Percentiles rank a stretch among this genome's conserved stretches.
phyloP scores from a whole-genome alignment of 2,329 filamentous ascomycete species.

The Bertia moriformis region DNA sequence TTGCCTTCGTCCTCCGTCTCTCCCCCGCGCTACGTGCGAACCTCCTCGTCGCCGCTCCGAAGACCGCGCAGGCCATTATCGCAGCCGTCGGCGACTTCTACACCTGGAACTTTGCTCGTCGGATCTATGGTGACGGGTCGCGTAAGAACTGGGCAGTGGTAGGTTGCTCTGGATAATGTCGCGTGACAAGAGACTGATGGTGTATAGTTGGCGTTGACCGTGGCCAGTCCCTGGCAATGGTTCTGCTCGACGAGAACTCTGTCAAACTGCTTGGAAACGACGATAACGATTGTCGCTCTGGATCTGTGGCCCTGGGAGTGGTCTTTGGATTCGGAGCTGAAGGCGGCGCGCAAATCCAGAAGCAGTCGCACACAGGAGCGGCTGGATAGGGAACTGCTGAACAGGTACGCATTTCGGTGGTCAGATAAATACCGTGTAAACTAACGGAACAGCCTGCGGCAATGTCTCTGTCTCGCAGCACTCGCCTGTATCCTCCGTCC shows the following conservation, averaged over 20 bases:
- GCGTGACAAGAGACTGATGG: constrained; percentile 4
- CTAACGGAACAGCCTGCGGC: constrained; percentile 6
- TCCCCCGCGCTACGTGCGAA: constrained; percentile 28
- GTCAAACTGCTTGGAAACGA: constrained; percentile 53
- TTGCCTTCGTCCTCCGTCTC: constrained; percentile 26
- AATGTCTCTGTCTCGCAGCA: constrained; percentile 31
- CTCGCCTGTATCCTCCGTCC: constrained; percentile 48
- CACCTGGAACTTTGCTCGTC: constrained; percentile 45
- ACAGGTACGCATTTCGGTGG: too few relatives aligned
- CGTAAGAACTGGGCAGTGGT: constrained; percentile 33
- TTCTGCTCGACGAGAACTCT: constrained; percentile 54
- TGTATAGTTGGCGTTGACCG: constrained; percentile 37
- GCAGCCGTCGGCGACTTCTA: constrained; percentile 46
- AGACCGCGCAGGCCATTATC: constrained; percentile 40
- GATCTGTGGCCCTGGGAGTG: constrained; percentile 46
- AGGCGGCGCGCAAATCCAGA: too few relatives aligned
- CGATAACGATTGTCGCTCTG: constrained; percentile 41
- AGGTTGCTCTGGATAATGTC: constrained; percentile 11
- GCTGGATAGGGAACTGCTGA: too few relatives aligned
- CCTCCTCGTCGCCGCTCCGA: constrained; percentile 42
- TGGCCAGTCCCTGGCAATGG: constrained; percentile 56
- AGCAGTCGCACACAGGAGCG: too few relatives aligned
- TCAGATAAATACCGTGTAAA: too few relatives aligned
- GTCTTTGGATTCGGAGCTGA: too few relatives aligned
- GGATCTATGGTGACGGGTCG: constrained; percentile 29